Percentiles rank a stretch among this genome's conserved stretches.
phyloP scores from a whole-genome alignment of 305 asterid species.

The Ajuga reptans region DNA sequence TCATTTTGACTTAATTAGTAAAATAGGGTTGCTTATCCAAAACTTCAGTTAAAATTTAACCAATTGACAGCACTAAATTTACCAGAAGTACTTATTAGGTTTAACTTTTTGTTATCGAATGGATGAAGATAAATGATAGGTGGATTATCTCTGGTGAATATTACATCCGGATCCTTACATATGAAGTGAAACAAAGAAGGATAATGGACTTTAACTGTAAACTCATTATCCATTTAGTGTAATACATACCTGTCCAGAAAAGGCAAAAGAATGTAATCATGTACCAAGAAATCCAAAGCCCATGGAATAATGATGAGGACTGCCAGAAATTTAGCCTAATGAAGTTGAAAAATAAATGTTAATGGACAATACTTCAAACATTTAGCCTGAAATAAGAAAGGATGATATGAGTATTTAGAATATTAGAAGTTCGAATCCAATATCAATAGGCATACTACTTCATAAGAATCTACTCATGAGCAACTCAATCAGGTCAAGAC shows the following conservation, averaged over 20 bases:
- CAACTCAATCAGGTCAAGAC: not conserved
- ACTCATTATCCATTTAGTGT: conserved; percentile 3
- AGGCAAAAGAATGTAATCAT: conserved; percentile 87
- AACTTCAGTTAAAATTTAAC: not conserved
- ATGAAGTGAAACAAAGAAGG: conserved; percentile 6
- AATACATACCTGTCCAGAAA: conserved; percentile 80
- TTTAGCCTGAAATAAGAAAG: no score
- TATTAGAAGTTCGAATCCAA: not conserved
- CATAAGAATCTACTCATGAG: not conserved
- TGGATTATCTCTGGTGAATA: not conserved
- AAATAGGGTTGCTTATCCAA: not conserved
- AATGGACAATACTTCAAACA: no score
- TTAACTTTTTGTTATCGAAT: not conserved
- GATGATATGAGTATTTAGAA: not conserved
- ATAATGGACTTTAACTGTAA: not conserved
- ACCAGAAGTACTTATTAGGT: not conserved
- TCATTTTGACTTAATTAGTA: not conserved
- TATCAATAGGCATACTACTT: not conserved
- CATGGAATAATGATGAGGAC: conserved; percentile 72
- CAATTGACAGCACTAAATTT: not conserved
- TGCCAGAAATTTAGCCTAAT: conserved; percentile 88
- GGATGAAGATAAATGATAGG: not conserved
- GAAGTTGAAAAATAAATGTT: conserved; percentile 14
- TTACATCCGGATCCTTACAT: not conserved
- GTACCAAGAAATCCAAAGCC: conserved; percentile 82